phyloP scores from a whole-genome alignment of 345 rosid genomes.

The Pistacia vera region DNA sequence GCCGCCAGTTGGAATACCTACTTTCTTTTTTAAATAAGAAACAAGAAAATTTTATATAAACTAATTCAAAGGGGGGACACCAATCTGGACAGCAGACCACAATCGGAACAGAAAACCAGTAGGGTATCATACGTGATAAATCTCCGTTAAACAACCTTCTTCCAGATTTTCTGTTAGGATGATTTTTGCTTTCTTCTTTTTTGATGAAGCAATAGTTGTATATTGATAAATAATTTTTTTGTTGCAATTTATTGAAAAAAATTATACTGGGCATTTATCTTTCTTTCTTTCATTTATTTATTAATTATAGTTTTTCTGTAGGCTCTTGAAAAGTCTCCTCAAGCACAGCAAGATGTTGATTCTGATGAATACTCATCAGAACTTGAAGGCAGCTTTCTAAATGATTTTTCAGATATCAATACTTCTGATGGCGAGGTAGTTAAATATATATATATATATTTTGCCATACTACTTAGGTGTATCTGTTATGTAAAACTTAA shows the following conservation, averaged over 20 bases:
- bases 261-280: not conserved
- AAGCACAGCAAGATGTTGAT: slow-evolving; percentile 36
- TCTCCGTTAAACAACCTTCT: not conserved
- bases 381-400: slow-evolving; percentile 45
- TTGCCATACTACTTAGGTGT: not conserved
- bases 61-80: no score
- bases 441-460: slow-evolving; percentile 8
- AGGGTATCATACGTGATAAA: not conserved
- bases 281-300: not conserved
- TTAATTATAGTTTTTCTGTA: slow-evolving; percentile 29
- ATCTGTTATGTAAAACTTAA: not conserved
- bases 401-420: slow-evolving; percentile 52
- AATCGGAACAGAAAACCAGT: not conserved
- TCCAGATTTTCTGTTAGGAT: not conserved
- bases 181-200: not conserved
- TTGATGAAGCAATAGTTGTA: not conserved
- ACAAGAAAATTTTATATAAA: no score
- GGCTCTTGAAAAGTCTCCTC: slow-evolving; percentile 57
- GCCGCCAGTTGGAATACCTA: no score
- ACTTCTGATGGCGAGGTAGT: slow-evolving; percentile 68
- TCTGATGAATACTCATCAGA: slow-evolving; percentile 52
- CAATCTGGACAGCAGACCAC: no score
- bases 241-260: not conserved
- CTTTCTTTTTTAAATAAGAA: no score
- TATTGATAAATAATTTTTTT: not conserved